phyloP scores from a whole-genome alignment of 768 basidiomycete genomes.

The Scleroderma citrinum region DNA sequence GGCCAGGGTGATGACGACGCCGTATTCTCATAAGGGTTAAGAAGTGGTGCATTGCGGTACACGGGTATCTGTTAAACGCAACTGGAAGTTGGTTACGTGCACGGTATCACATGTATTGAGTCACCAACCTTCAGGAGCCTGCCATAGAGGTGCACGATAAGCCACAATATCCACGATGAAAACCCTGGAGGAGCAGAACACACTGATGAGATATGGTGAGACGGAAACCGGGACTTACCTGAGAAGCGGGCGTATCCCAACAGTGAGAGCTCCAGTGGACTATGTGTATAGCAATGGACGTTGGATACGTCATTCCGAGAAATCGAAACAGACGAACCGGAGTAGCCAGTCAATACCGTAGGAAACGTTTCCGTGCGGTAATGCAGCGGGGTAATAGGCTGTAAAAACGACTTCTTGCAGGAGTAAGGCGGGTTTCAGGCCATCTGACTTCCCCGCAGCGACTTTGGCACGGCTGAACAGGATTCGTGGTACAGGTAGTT shows the following conservation, averaged over 20 bases:
- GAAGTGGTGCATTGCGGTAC: constrained; percentile 48
- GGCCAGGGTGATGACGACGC: too few relatives aligned
- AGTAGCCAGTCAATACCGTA: constrained; percentile 53
- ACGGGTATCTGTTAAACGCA: too few relatives aligned
- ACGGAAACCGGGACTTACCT: too few relatives aligned
- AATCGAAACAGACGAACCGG: constrained; percentile 36
- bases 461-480: constrained; percentile 37
- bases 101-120: too few relatives aligned
- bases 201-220: not conserved
- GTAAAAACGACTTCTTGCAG: constrained; percentile 63
- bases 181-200: constrained; percentile 12
- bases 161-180: constrained; percentile 31
- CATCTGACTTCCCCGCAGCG: constrained; percentile 17
- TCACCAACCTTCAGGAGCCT: constrained; percentile 36
- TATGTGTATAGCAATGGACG: constrained; percentile 2
- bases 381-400: constrained; percentile 57
- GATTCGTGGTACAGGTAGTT: constrained; percentile 36
- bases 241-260: constrained; percentile 45
- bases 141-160: constrained; percentile 48
- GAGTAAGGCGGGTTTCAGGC: constrained; percentile 37
- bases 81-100: too few relatives aligned
- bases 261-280: constrained; percentile 40
- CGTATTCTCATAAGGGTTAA: constrained; percentile 11
- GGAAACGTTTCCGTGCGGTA: constrained; percentile 16
- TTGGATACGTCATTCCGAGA: constrained; percentile 2